Percentiles rank a stretch among this genome's conserved stretches.
Conservation (phyloP, 495 filamentous ascomycete species). For the Lophiotrema nucula region DNA sequence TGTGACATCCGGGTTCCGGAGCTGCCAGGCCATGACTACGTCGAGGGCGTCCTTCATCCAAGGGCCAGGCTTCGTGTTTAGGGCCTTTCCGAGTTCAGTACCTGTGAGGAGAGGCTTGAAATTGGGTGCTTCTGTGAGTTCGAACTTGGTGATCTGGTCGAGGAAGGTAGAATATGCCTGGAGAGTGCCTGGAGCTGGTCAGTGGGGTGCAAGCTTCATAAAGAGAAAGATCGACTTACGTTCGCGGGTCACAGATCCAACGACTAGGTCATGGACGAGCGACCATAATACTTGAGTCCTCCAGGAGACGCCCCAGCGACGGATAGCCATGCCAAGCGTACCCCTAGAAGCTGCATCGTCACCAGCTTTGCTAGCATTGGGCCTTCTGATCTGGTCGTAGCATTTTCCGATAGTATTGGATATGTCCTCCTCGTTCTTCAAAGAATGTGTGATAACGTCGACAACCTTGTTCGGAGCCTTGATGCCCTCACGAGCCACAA, state of each 20-base stretch:
- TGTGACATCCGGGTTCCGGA: constrained; percentile 66
- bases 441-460: constrained; percentile 63
- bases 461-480: constrained; percentile 71
- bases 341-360: constrained; percentile 46
- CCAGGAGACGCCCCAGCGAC: constrained; percentile 75
- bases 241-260: constrained; percentile 22
- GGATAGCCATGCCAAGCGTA: constrained; percentile 70
- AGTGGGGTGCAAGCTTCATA: not conserved
- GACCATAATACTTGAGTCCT: constrained; percentile 68
- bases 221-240: constrained; percentile 25
- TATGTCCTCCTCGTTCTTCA: constrained; percentile 59
- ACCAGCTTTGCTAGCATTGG: constrained; percentile 19
- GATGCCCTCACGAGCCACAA: constrained; percentile 72
- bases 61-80: constrained; percentile 64
- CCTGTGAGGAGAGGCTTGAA: constrained; percentile 52
- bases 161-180: constrained; percentile 55
- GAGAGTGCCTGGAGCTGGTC: constrained; percentile 42
- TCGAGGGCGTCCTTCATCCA: constrained; percentile 78
- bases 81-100: constrained; percentile 55
- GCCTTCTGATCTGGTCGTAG: constrained; percentile 30
- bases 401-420: constrained; percentile 55
- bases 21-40: constrained; percentile 77
- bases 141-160: constrained; percentile 49
- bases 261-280: constrained; percentile 59
- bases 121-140: constrained; percentile 46